phyloP scores from a whole-genome alignment of 225 moss, liverwort and hornwort genomes.

The Straminergon stramineum region DNA sequence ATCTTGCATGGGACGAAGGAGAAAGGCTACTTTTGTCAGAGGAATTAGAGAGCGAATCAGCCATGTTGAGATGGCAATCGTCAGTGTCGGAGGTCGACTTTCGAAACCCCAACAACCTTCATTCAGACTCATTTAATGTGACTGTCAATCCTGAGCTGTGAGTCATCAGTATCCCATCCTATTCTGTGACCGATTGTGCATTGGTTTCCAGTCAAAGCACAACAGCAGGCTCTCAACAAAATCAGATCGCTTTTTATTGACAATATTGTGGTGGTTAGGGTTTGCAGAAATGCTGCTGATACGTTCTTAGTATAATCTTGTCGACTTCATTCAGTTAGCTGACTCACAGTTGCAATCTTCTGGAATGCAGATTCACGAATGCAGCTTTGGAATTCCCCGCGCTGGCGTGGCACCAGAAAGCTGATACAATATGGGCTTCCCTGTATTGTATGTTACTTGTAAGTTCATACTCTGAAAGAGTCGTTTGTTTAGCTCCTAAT shows the following conservation, averaged over 20 bases:
- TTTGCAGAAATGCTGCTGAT: not conserved
- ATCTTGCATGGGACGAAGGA: not conserved
- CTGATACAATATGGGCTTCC: constrained; percentile 45
- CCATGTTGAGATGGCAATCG: constrained; percentile 51
- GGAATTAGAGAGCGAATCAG: not conserved
- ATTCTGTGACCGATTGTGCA: not conserved
- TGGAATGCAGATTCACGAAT: constrained; percentile 38
- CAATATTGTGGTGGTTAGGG: not conserved
- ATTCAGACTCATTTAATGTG: constrained; percentile 31
- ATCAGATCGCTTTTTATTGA: not conserved
- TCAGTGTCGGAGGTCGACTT: constrained; percentile 29
- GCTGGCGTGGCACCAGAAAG: constrained; percentile 44
- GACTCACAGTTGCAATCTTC: not conserved
- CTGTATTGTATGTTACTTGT: constrained; percentile 48
- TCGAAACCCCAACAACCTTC: constrained; percentile 21
- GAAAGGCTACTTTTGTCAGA: not conserved
- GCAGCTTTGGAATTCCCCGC: constrained; percentile 25
- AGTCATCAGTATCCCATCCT: not conserved
- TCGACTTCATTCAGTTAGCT: not conserved
- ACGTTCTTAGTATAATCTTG: not conserved
- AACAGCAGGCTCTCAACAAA: not conserved
- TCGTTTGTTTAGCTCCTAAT: not conserved
- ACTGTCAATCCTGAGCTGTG: constrained; percentile 44
- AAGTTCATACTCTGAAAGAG: not conserved
- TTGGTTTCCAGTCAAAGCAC: not conserved